phyloP scores from a whole-genome alignment of 176 grass and related monocot genomes.

The Elymus sibiricus region DNA sequence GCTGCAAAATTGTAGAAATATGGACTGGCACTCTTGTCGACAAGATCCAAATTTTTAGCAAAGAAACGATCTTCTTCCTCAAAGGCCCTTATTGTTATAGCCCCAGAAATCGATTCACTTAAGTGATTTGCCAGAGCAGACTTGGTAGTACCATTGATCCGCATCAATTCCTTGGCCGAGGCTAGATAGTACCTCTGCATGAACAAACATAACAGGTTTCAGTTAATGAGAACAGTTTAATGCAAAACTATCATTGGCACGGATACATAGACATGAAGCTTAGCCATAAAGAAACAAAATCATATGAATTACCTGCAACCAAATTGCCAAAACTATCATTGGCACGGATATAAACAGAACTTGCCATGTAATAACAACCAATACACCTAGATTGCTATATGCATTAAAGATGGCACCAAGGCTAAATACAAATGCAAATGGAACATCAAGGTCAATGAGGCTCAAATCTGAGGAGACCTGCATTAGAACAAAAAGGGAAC shows the following conservation, averaged over 20 bases:
- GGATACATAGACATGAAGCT: too few relatives aligned
- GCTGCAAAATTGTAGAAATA: slow-evolving; percentile 81
- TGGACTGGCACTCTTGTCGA: slow-evolving; percentile 81
- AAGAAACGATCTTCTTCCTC: slow-evolving; percentile 85
- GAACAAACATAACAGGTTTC: slow-evolving; percentile 14
- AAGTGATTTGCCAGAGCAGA: slow-evolving; percentile 87
- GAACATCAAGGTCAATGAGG: slow-evolving; percentile 86
- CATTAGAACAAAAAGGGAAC: background rate
- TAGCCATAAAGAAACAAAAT: too few relatives aligned
- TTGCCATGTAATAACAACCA: slow-evolving; percentile 87
- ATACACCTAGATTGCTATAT: slow-evolving; percentile 74
- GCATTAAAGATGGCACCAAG: slow-evolving; percentile 48
- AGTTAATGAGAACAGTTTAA: background rate
- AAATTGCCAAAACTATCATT: slow-evolving; percentile 60
- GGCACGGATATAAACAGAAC: slow-evolving; percentile 72
- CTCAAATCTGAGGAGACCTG: slow-evolving; percentile 89
- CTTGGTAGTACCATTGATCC: slow-evolving; percentile 94
- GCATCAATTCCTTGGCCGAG: slow-evolving; percentile 91
- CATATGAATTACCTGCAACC: slow-evolving; percentile 57
- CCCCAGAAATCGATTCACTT: slow-evolving; percentile 73
- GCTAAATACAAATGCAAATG: slow-evolving; percentile 61
- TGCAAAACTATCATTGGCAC: too few relatives aligned
- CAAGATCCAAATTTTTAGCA: slow-evolving; percentile 62
- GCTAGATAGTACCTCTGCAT: slow-evolving; percentile 84
- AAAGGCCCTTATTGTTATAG: slow-evolving; percentile 84